phyloP scores from a whole-genome alignment of 805 yeast species.

The Cyberlindnera nakhonratchasimensis region DNA sequence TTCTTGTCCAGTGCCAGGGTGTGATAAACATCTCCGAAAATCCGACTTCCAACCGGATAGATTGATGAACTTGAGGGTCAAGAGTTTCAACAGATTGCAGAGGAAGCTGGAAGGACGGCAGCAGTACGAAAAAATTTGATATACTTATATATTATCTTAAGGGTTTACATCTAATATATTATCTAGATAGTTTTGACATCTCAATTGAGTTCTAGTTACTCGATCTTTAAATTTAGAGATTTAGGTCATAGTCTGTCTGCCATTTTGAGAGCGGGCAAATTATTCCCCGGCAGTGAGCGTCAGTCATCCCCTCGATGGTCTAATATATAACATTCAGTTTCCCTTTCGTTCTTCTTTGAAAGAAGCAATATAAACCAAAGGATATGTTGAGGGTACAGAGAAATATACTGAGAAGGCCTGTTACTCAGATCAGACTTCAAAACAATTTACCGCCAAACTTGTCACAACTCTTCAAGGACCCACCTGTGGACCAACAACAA shows the following conservation, averaged over 20 bases:
- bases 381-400: not conserved
- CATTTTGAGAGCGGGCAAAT: too few species aligned
- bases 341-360: too few species aligned
- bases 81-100: constrained; percentile 32
- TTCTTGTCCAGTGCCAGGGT: constrained; percentile 59
- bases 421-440: constrained; percentile 2
- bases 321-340: too few species aligned
- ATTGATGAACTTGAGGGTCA: constrained; percentile 54
- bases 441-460: constrained; percentile 13
- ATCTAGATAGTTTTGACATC: too few species aligned
- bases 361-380: too few species aligned
- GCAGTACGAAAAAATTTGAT: constrained; percentile 17
- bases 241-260: too few species aligned
- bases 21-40: constrained; percentile 31
- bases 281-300: too few species aligned
- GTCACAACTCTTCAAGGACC: constrained; percentile 17
- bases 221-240: too few species aligned
- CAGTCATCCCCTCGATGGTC: too few species aligned
- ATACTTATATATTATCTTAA: not conserved
- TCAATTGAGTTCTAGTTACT: too few species aligned
- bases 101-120: constrained; percentile 9
- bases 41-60: constrained; percentile 44
- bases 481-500: constrained; percentile 31
- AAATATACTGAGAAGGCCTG: not conserved
- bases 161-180: too few species aligned